A percentile compares a stretch with the other conserved stretches of the same genome.
Conservation (phyloP, 257 asterid species). For the Solanum bukasovii region DNA sequence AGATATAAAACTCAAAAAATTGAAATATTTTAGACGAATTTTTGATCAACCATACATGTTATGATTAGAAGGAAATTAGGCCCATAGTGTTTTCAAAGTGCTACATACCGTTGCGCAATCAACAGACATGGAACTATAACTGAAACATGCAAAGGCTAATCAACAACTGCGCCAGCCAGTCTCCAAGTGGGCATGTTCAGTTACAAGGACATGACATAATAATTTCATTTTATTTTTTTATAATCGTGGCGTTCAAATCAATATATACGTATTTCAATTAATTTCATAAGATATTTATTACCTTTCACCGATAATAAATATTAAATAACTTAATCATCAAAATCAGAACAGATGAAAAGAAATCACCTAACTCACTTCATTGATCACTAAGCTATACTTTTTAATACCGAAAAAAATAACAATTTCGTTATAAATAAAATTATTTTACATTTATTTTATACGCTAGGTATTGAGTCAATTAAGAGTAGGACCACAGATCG, state of each 20-base stretch:
- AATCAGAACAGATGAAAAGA: too few species aligned
- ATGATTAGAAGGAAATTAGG: neutral
- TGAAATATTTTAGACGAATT: too few species aligned
- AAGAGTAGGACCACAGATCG: neutral
- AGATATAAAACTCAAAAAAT: too few species aligned
- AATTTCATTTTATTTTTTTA: too few species aligned
- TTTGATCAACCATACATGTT: neutral
- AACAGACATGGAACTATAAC: neutral
- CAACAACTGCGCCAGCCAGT: neutral
- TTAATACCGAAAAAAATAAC: neutral
- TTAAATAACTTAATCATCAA: too few species aligned
- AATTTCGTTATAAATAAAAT: neutral
- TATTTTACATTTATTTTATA: neutral
- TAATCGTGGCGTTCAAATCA: too few species aligned
- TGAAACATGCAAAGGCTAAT: neutral
- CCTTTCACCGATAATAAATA: neutral
- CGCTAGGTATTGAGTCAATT: neutral
- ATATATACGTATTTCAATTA: too few species aligned
- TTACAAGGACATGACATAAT: neutral
- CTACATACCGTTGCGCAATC: neutral
- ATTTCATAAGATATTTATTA: too few species aligned
- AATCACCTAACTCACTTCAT: neutral
- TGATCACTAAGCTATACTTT: neutral
- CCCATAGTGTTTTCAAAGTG: neutral
- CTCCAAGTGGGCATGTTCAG: neutral